Conservation (phyloP, 768 basidiomycete genomes). For the Podaxis sp. region DNA sequence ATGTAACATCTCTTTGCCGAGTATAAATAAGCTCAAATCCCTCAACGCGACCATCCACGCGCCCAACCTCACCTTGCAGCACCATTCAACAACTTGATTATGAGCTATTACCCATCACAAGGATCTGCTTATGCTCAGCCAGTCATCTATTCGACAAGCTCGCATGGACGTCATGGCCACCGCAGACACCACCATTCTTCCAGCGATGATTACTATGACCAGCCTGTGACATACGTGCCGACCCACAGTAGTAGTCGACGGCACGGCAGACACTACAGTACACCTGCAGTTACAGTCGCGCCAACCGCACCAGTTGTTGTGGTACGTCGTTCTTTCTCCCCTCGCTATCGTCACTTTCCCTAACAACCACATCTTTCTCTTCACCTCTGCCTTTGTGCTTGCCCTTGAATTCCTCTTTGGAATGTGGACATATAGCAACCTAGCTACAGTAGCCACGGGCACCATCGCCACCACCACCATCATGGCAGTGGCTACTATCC, state of each 20-base stretch:
- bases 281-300: not conserved
- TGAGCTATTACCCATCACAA: constrained; percentile 9
- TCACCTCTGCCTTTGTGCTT: constrained; percentile 1
- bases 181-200: not conserved
- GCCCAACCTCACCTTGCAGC: not conserved
- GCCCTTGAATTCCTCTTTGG: constrained; percentile 1
- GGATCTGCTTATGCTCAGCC: constrained; percentile 4
- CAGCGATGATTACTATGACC: not conserved
- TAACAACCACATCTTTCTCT: not conserved
- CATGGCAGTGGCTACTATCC: not conserved
- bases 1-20: not conserved
- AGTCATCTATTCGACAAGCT: not conserved
- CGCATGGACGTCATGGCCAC: not conserved
- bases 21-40: not conserved
- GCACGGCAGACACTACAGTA: constrained; percentile 5
- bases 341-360: not conserved
- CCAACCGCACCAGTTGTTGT: constrained; percentile 1
- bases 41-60: not conserved
- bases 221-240: constrained; percentile 5
- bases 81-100: not conserved
- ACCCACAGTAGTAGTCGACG: constrained; percentile 5
- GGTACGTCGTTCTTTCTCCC: not conserved
- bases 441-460: constrained; percentile 17
- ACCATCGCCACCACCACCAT: constrained; percentile 19
- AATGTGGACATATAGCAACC: constrained; percentile 2